Base-by-base conservation (phyloP, 2,329 filamentous ascomycete species). In the Calonectria leucothoes region DNA sequence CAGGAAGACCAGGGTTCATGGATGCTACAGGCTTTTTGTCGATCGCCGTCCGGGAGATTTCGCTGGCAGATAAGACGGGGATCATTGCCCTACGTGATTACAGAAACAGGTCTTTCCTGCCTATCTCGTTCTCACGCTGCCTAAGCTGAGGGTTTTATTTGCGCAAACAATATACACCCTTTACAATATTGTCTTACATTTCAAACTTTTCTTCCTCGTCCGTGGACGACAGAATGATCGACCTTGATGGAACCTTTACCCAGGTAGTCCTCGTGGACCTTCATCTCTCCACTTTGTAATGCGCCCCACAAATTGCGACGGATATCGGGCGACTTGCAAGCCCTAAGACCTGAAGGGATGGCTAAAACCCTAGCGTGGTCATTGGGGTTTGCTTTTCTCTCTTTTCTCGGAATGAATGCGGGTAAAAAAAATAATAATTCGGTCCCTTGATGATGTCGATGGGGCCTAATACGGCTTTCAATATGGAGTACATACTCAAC, bases 21-120 rank as follows among this genome's bases (percentile, higher is more conserved):
- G 42, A 42, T 48, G 51, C 29, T 59, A 33, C 25, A 55, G 45
- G 23, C 35, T 29, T n/a, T 52, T 23, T 39, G 66, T 59, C 52
- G 66, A 68, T 68, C 66, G n/a, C 37, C 12, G 39, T 23, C 37
- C 27, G 55, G 20, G 31, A 48, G 33, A 29, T 33, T 33, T 67
- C 27, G 42, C n/a, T 45, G 51, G 35, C 51, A 48, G 51, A 68
- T 68, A 69, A 69, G 66, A 23, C 29, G 66, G 35, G 39, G 52
- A 69, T 69, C 66, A 31, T 69, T 69, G 52, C 66, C 55, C 23
- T 29, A 45, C 52, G n/a, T n/a, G 39, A 69, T 55, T 48, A n/a
- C 15, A 12, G 39, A 61, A 51, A 59, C 55, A 69, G 52, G 12
- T 33, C 37, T 29, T 42, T 37, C 7, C 29, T 35, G 39, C 37